Evolutionary conservation across 345 rosid genomes (phyloP), one percentile per base, ranked within the genome.

Genomic region (Rhizophora apiculata): DNA sequence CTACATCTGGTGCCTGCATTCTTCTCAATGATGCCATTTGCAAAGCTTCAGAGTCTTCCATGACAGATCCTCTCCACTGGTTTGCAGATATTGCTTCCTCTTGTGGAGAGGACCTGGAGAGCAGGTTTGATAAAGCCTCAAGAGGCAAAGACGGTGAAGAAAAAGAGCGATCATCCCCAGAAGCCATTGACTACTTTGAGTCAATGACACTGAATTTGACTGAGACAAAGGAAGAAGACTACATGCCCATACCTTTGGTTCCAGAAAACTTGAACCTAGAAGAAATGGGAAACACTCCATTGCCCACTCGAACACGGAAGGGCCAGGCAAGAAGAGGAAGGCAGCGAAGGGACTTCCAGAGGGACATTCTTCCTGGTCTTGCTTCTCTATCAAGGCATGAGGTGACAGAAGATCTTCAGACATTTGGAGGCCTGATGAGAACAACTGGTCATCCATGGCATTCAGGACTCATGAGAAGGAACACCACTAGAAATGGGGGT

Each of bases 291-390:
- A 74, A 79, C 63, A 48, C 69, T 6, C 60, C 74, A 11, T 69
- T 83, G 68, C 74, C 78, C 31, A 84, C 70, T 63, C 84, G 85
- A 53, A 76, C 90, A 24, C 83, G 94, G 56, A 89, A 83, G 81
- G 95, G 93, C 58, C 92, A 87, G 67, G 82, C 85, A 68, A 85
- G 96, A 82, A 85, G 99, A 79, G 99, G 97, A 68, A 88, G 99
- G 85, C 96, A 87, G 73, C 85, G 87, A 63, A 86, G 96, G 84
- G 98, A 94, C 78, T 94, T 94, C 85, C 97, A 89, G 78, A 94
- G 96, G 87, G 98, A 94, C 81, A 87, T 89, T 73, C 97, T 94
- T 78, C 97, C 97, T 1, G 96, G 98, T 51, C 93, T 94, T 63
- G 72, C 82, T 67, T 89, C 97, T 66, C 81, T 91, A 31, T 89